Evolutionary conservation across 2,329 filamentous ascomycete genomes (phyloP).

Genomic region (Xenosphaeropsis pyriputrescens): DNA sequence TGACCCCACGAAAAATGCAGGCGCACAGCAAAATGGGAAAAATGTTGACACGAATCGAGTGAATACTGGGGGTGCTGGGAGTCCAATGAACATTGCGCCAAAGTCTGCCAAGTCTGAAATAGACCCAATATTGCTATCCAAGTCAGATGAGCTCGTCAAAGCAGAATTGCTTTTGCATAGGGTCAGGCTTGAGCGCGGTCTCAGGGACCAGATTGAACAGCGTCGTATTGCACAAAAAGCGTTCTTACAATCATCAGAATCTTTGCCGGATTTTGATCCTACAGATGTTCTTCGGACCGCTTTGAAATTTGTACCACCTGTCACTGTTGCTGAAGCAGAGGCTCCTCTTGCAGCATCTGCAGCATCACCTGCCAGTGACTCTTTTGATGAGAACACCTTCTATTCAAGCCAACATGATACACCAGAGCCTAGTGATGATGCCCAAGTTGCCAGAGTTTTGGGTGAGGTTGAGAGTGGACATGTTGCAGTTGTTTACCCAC

Average conservation of each 20-base stretch:
- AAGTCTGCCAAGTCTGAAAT: constrained; percentile 47
- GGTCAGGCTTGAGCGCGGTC: constrained; percentile 60
- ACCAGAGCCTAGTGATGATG: constrained; percentile 34
- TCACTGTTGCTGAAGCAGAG: constrained; percentile 41
- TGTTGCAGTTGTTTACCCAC: constrained; percentile 10
- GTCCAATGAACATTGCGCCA: constrained; percentile 12
- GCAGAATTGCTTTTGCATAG: constrained; percentile 71
- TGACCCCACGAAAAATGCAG: background rate
- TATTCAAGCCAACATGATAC: constrained; percentile 92
- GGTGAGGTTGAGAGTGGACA: constrained; percentile 9
- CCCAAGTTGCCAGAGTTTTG: constrained; percentile 11
- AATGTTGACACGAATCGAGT: constrained; percentile 13
- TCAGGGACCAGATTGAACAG: constrained; percentile 67
- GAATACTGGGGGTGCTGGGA: constrained; percentile 21
- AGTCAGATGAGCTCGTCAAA: constrained; percentile 71
- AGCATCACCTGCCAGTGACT: constrained; percentile 58
- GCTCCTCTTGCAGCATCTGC: constrained; percentile 26
- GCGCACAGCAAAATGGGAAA: constrained; percentile 1
- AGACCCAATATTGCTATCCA: constrained; percentile 71
- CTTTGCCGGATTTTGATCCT: constrained; percentile 51
- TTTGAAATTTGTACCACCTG: constrained; percentile 53
- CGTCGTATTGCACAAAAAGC: constrained; percentile 28
- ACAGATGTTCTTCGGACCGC: constrained; percentile 60
- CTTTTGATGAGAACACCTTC: constrained; percentile 85
- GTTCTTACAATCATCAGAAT: constrained; percentile 28